phyloP scores from a whole-genome alignment of 2,329 filamentous ascomycete genomes.

The Phyllosticta citriasiana region DNA sequence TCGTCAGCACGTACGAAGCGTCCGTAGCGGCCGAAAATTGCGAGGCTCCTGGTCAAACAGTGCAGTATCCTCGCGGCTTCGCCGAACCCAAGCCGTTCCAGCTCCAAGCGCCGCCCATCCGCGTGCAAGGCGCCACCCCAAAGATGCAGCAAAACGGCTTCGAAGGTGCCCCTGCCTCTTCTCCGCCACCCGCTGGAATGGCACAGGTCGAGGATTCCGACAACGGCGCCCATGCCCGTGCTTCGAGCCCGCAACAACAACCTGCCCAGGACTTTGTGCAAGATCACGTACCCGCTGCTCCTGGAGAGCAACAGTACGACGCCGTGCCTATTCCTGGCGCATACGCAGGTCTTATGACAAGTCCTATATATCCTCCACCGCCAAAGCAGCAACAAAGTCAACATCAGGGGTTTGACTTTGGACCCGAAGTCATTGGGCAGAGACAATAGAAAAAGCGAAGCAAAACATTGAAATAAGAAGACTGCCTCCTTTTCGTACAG shows the following conservation, averaged over 20 bases:
- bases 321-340: conserved; percentile 82
- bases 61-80: conserved; percentile 33
- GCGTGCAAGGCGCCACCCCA: conserved; percentile 68
- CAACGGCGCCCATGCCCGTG: conserved; percentile 15
- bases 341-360: conserved; percentile 48
- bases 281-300: conserved; percentile 58
- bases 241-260: conserved; percentile 18
- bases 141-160: conserved; percentile 56
- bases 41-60: conserved; percentile 37
- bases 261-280: conserved; percentile 38
- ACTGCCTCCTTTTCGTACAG: not conserved
- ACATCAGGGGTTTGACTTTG: conserved; percentile 28
- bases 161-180: conserved; percentile 22
- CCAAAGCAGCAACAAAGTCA: conserved; percentile 17
- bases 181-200: not conserved
- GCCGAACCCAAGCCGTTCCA: conserved; percentile 58
- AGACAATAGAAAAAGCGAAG: not conserved
- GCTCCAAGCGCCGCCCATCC: conserved; percentile 74
- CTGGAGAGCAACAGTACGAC: conserved; percentile 76
- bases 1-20: not conserved
- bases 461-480: not conserved
- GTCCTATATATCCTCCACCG: conserved; percentile 28
- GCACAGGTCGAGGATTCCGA: not conserved
- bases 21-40: conserved; percentile 45
- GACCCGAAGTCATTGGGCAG: conserved; percentile 10